These are phyloP conservation scores for Gossypium laxum DNA, from an alignment of 441 rosid species.

Conservation along the genomic window DNA sequence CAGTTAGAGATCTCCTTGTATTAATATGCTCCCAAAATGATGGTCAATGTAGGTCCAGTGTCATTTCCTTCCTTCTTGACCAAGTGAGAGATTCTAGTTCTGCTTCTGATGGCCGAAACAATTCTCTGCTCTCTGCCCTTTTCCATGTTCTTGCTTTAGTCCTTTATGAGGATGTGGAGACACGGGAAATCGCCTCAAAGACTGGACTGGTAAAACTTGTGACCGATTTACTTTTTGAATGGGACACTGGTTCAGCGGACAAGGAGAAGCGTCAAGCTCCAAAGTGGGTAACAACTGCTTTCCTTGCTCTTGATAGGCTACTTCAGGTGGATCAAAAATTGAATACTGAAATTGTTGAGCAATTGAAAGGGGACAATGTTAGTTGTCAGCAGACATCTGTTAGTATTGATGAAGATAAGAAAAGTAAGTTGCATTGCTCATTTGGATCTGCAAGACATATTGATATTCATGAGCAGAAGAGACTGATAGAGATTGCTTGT, in stretches of 20 bases:
- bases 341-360: constrained; percentile 68
- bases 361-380: constrained; percentile 45
- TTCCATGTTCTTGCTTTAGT: constrained; percentile 90
- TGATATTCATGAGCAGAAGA: constrained; percentile 60
- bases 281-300: constrained; percentile 92
- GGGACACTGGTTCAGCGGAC: constrained; percentile 54
- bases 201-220: constrained; percentile 68
- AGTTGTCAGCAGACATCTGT: constrained; percentile 40
- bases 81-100: constrained; percentile 57
- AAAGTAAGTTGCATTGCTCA: constrained; percentile 47
- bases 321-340: constrained; percentile 76
- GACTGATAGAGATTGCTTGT: constrained; percentile 81
- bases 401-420: constrained; percentile 59
- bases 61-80: constrained; percentile 66
- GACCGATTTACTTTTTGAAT: constrained; percentile 59
- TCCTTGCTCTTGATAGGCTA: constrained; percentile 86
- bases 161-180: constrained; percentile 77
- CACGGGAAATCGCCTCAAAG: constrained; percentile 72
- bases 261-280: constrained; percentile 51
- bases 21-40: constrained; percentile 81
- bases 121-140: constrained; percentile 49
- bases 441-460: constrained; percentile 46
- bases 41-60: constrained; percentile 71
- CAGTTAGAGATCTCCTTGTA: constrained; percentile 80
- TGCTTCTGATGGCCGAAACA: constrained; percentile 42